Conservation (phyloP, 2,329 filamentous ascomycete genomes). For the Biscogniauxia mediterranea region DNA sequence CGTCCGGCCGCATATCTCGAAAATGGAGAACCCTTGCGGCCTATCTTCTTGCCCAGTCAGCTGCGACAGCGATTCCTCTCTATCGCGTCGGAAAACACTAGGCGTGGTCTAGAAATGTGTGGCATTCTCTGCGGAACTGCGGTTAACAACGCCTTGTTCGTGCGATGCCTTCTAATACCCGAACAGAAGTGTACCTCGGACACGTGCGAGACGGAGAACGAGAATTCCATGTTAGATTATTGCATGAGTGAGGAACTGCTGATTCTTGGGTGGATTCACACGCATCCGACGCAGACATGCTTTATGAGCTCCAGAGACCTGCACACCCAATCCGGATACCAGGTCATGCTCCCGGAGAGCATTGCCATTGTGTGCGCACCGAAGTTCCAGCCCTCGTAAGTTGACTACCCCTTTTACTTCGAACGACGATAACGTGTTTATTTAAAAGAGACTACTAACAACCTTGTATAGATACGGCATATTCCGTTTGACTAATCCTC, state of each 20-base stretch:
- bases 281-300: constrained; percentile 92
- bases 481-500: constrained; percentile 90
- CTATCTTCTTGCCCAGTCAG: constrained; percentile 78
- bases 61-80: constrained; percentile 74
- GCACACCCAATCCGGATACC: constrained; percentile 91
- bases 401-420: constrained; percentile 18
- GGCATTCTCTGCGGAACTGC: constrained; percentile 89
- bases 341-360: constrained; percentile 94
- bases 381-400: constrained; percentile 71
- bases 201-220: constrained; percentile 92
- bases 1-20: constrained; percentile 85
- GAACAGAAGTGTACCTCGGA: constrained; percentile 88
- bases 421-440: background rate
- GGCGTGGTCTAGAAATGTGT: constrained; percentile 84
- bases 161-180: constrained; percentile 84
- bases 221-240: constrained; percentile 81
- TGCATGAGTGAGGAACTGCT: constrained; percentile 81
- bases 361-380: constrained; percentile 97
- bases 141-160: constrained; percentile 90
- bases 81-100: constrained; percentile 74
- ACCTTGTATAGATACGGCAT: constrained; percentile 75
- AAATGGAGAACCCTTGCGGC: constrained; percentile 80
- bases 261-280: constrained; percentile 96
- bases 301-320: constrained; percentile 95
- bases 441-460: background rate